Conservation (phyloP, 1,284 basidiomycete species). For the Austropuccinia psidii region DNA sequence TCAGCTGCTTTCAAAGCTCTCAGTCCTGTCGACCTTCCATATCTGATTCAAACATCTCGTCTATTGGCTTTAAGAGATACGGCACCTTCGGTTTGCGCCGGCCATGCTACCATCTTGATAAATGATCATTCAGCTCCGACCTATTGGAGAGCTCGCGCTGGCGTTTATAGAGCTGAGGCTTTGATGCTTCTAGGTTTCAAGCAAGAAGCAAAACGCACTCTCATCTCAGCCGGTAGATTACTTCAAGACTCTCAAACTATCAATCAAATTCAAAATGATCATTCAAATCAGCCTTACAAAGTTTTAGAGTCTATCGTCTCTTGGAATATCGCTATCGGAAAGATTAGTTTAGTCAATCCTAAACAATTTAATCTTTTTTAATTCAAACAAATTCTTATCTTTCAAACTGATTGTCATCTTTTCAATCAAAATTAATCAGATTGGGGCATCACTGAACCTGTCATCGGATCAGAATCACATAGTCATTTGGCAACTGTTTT, state of each 20-base stretch:
- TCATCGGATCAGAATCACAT: neutral
- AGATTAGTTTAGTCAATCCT: conserved; percentile 33
- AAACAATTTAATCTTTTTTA: no score
- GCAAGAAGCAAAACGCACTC: neutral
- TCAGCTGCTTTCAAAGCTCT: neutral
- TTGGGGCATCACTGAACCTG: neutral
- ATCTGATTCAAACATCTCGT: conserved; percentile 9
- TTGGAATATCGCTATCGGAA: conserved; percentile 34
- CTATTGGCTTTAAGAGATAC: conserved; percentile 11
- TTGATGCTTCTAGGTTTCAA: conserved; percentile 24
- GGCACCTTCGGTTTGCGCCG: conserved; percentile 17
- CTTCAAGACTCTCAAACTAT: neutral
- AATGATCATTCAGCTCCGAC: conserved; percentile 6
- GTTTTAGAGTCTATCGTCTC: conserved; percentile 22
- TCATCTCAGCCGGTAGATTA: neutral
- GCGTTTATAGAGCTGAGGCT: conserved; percentile 24
- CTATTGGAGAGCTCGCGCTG: conserved; percentile 30
- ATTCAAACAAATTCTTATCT: neutral
- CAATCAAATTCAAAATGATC: no score
- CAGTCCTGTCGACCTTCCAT: neutral
- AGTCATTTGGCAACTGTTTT: neutral
- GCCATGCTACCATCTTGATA: conserved; percentile 9
- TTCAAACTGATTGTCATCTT: neutral
- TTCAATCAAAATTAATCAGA: neutral
- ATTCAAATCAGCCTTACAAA: neutral